phyloP scores from a whole-genome alignment of 805 yeast species.

The Metschnikowia drakensbergensis region DNA sequence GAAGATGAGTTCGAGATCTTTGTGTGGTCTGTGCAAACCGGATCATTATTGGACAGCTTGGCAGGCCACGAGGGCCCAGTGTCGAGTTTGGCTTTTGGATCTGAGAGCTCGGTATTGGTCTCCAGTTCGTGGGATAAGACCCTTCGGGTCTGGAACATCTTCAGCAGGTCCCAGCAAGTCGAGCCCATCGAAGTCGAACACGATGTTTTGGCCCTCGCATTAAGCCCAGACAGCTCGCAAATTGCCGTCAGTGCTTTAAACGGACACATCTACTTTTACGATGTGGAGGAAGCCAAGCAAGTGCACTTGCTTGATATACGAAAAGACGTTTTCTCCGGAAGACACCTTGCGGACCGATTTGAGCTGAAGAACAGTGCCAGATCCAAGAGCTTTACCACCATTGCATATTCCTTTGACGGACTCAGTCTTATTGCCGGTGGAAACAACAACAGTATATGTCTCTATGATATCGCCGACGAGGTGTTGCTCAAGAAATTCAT shows the following conservation, averaged over 20 bases:
- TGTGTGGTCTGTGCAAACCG: constrained; percentile 97
- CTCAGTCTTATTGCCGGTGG: constrained; percentile 87
- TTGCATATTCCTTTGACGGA: constrained; percentile 88
- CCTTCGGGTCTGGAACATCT: constrained; percentile 87
- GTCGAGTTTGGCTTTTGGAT: constrained; percentile 80
- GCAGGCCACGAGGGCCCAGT: constrained; percentile 97
- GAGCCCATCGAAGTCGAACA: constrained; percentile 86
- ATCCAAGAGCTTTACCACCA: constrained; percentile 76
- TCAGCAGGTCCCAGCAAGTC: constrained; percentile 78
- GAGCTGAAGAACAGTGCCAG: constrained; percentile 75
- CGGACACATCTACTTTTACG: constrained; percentile 83
- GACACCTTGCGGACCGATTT: constrained; percentile 79
- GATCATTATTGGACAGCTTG: constrained; percentile 81
- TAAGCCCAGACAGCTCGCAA: constrained; percentile 92
- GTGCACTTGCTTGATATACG: constrained; percentile 80
- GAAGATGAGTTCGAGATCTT: constrained; percentile 84
- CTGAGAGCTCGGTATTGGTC: constrained; percentile 71
- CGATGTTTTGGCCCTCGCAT: constrained; percentile 76
- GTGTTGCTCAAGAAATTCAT: constrained; percentile 78
- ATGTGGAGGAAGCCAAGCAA: constrained; percentile 77
- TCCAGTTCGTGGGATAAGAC: constrained; percentile 97
- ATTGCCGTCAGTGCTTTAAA: constrained; percentile 84
- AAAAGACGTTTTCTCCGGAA: constrained; percentile 81
- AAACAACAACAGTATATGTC: constrained; percentile 82
- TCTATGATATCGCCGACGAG: constrained; percentile 85